Evolutionary conservation across 164 flowering plant species (phyloP), one percentile per base, ranked within the genome.

Genomic region (Vitis rotundifolia): DNA sequence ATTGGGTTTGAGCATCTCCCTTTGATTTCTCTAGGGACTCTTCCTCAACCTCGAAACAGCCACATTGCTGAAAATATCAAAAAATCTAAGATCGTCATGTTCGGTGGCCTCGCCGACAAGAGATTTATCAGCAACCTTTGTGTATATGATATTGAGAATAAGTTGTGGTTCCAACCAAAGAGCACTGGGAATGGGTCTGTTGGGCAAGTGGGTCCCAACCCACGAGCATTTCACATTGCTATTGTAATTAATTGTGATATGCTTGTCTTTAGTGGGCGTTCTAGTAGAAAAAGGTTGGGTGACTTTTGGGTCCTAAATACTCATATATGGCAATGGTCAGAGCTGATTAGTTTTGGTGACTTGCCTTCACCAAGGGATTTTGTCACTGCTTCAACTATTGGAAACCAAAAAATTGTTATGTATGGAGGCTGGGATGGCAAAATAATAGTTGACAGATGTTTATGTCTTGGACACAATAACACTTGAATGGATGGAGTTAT

Each of bases 271-370:
- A 97, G 98, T 65, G 99, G 99, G 48, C 94, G 99, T 26, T 88
- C 67, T 76, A 91, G 92, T 70, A 76, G 84, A 71, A 86, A 83
- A 77, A 85, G 99, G 95, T 75, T 92, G 81, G 97, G 97, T n/a
- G 98, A 96, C 78, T 96, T 96, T 75, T 96, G 98, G 99, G 92
- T 93, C 76, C 82, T 93, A 14, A 98, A 96, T 78, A 93, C 98
- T 18, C 97, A 95, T 86, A 90, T 93, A 76, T 96, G 99, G 99
- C 97, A 96, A 69, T 96, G 99, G 97, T 87, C 97, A 18, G 97
- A 96, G 81, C 80, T 96, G 52, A 88, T 95, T 11, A 84, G 95
- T 82, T 93, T 83, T 79, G 98, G 98, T 13, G 98, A 96, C 77
- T 86, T 96, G 67, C 99, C 99, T 59, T 89, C 98, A 26, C 81